Percentiles rank a stretch among this genome's conserved stretches.
Conservation (phyloP, 805 yeast species). For the Ogataea angusta region DNA sequence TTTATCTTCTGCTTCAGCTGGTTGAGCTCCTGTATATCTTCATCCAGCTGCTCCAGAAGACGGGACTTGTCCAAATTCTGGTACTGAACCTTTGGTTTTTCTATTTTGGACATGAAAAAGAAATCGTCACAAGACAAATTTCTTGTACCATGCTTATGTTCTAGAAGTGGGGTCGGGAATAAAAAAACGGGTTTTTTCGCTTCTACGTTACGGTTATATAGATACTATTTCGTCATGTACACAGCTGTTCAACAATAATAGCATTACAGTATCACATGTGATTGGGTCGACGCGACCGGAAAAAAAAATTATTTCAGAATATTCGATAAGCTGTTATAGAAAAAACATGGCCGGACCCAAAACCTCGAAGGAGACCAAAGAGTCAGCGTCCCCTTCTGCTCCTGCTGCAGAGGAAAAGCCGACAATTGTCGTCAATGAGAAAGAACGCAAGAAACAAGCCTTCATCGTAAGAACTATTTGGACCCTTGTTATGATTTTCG, state of each 20-base stretch:
- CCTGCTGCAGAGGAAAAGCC: conserved; percentile 1
- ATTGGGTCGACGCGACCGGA: conserved; percentile 8
- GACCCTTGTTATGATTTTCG: conserved; percentile 87
- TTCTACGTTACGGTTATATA: not conserved
- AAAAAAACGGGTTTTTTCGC: too few species aligned
- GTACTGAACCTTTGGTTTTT: conserved; percentile 13
- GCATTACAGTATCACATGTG: conserved; percentile 4
- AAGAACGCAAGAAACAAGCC: conserved; percentile 71
- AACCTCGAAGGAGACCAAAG: conserved; percentile 1
- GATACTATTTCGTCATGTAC: not conserved
- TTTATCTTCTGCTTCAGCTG: conserved; percentile 32
- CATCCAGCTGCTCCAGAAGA: conserved; percentile 40
- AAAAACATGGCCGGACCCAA: conserved; percentile 5
- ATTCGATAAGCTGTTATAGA: conserved; percentile 8
- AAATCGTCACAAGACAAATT: not conserved
- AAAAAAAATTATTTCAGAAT: conserved; percentile 3
- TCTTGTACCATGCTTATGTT: not conserved
- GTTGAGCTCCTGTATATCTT: conserved; percentile 42
- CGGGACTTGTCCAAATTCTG: conserved; percentile 33
- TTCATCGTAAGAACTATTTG: conserved; percentile 86
- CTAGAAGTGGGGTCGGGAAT: too few species aligned
- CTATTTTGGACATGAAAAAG: conserved; percentile 9
- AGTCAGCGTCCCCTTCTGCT: conserved; percentile 2
- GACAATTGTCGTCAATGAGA: conserved; percentile 36
- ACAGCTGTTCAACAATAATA: not conserved